Base-by-base conservation (phyloP, 495 filamentous ascomycete genomes). In the Trichoderma gamsii region DNA sequence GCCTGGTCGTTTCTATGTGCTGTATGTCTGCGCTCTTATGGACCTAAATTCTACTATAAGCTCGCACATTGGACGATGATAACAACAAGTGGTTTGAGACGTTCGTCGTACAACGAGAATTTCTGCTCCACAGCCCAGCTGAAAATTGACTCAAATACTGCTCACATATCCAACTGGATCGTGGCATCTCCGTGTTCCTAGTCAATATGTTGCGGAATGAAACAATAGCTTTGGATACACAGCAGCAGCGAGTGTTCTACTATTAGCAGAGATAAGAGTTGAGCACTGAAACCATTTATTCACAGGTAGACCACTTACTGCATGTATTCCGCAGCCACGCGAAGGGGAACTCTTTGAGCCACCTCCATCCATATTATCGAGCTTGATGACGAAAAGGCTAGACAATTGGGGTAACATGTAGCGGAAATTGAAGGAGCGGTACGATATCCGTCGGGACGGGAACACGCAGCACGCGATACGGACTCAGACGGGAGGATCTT, bases 151-250 rank as follows among this genome's bases (percentile, higher is more conserved):
- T 29, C 29, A 29, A 29, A 23, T 61, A 21, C 11, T 11, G 11
- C 52, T 61, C 21, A 23, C 27, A 18, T 52, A 18, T 11, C 41
- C 6, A 3, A 16, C 9, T n/a, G 49, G 49, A 18, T 25, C 49
- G 49, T 52, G 49, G 21, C 49, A 52, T 32, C 11, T 25, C 15
- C 11, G 52, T 61, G 56, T 16, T 7, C 27, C 56, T 1, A 21
- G n/a, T 32, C 27, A 44, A 21, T 23, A 61, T 61, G 56, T 61
- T 12, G 23, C 56, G 27, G 25, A 15, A 29, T 61, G 56, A 61
- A 61, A 61, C 56, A 61, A 61, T 61, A 61, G 56, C 56, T 32
- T 21, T 32, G 25, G 56, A 32, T 27, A 29, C 56, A 61, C 56
- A 21, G 56, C 56, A 61, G 23, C 27, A 29, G 25, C 12, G 29